phyloP scores from a whole-genome alignment of 2,329 filamentous ascomycete species.

The Penicillium paneum region DNA sequence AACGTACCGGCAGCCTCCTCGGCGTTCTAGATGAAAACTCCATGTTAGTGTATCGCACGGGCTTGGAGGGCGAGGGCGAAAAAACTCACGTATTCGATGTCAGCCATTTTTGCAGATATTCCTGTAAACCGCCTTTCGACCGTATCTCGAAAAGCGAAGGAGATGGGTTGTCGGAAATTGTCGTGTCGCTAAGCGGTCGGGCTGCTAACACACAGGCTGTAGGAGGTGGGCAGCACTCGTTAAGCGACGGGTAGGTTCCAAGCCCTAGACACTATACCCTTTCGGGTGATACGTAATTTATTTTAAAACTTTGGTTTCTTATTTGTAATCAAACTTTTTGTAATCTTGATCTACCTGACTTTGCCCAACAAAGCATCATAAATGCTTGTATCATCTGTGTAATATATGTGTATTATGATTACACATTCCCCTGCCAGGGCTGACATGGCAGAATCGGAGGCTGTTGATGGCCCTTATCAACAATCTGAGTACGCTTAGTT shows the following conservation, averaged over 20 bases:
- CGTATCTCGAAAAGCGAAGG: conserved; percentile 47
- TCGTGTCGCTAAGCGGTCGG: conserved; percentile 40
- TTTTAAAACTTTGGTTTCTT: not conserved
- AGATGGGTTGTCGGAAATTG: conserved; percentile 36
- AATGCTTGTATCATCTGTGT: not conserved
- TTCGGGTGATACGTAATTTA: conserved; percentile 20
- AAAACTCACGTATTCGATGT: conserved; percentile 77
- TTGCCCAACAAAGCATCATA: not conserved
- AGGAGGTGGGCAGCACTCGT: conserved; percentile 40
- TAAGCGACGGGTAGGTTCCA: conserved; percentile 44
- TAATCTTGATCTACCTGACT: not conserved
- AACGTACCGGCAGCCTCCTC: conserved; percentile 83
- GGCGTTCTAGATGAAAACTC: conserved; percentile 65
- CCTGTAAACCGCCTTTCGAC: conserved; percentile 46
- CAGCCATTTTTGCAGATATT: conserved; percentile 71
- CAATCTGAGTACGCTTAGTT: not conserved
- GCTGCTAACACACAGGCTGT: conserved; percentile 27
- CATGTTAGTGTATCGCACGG: conserved; percentile 35
- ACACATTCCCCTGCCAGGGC: not conserved
- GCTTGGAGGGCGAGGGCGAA: not conserved
- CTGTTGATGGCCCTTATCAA: not conserved
- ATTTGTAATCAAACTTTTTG: not conserved
- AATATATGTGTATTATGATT: not conserved
- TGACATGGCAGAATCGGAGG: not conserved
- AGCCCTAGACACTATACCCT: conserved; percentile 37